These are phyloP conservation scores for Pichia deserticola DNA, from an alignment of 805 yeast species.

Conservation along the genomic window DNA sequence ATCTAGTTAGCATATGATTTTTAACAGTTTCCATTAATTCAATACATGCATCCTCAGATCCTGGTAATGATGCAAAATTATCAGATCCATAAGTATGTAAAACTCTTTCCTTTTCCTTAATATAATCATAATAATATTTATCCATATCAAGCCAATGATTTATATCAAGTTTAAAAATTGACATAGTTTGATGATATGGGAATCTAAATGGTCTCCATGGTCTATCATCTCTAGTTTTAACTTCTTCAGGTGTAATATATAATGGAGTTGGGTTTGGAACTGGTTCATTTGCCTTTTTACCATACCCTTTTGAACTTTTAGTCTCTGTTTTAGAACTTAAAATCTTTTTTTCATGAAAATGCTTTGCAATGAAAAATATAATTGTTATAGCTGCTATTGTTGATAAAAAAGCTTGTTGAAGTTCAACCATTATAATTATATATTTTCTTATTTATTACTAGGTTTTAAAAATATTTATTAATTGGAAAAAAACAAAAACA, in stretches of 20 bases:
- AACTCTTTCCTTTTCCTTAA: slow-evolving; percentile 54
- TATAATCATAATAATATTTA: slow-evolving; percentile 60
- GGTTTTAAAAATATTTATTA: too few relatives aligned
- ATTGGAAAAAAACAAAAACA: too few relatives aligned
- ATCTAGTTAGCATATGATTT: slow-evolving; percentile 52
- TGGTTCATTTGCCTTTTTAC: slow-evolving; percentile 18
- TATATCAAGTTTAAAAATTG: slow-evolving; percentile 60
- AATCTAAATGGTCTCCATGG: slow-evolving; percentile 79
- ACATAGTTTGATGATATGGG: slow-evolving; percentile 79
- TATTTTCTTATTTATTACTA: too few relatives aligned
- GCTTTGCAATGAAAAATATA: not conserved
- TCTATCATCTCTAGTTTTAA: slow-evolving; percentile 57
- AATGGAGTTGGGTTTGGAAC: slow-evolving; percentile 49
- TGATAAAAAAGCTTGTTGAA: too few relatives aligned
- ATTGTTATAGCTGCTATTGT: too few relatives aligned
- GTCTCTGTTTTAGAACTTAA: too few relatives aligned
- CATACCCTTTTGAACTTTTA: slow-evolving; percentile 6
- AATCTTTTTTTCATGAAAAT: not conserved
- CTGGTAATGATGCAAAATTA: slow-evolving; percentile 62
- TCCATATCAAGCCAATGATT: slow-evolving; percentile 80
- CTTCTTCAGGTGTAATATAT: slow-evolving; percentile 60
- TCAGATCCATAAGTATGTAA: slow-evolving; percentile 51
- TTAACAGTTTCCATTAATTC: slow-evolving; percentile 60
- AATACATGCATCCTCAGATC: slow-evolving; percentile 48
- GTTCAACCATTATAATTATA: too few relatives aligned